These are phyloP conservation scores for Globisporangium recalcitrans DNA, from an alignment of 352 stramenopile genomes.

Conservation along the genomic window DNA sequence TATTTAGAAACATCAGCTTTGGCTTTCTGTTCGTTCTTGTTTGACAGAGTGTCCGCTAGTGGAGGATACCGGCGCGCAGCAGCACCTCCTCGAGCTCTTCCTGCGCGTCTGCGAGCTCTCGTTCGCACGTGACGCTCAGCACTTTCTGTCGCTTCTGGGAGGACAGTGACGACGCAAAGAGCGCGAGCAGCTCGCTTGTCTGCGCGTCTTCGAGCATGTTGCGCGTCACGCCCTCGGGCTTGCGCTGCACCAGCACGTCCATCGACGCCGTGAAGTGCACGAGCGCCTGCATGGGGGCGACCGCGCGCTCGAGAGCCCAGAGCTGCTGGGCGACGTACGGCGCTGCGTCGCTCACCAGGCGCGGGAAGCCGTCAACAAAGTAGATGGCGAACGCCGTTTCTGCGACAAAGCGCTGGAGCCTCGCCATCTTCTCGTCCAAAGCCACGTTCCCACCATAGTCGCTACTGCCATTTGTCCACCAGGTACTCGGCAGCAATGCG, in stretches of 20 bases:
- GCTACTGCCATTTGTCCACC: not conserved
- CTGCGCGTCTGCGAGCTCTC: slow-evolving; percentile 30
- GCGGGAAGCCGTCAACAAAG: slow-evolving; percentile 43
- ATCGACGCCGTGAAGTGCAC: slow-evolving; percentile 39
- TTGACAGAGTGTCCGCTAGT: not conserved
- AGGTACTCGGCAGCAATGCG: not conserved
- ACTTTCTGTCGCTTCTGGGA: slow-evolving; percentile 5
- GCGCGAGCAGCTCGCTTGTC: slow-evolving; percentile 24
- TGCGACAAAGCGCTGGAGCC: slow-evolving; percentile 22
- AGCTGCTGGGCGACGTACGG: slow-evolving; percentile 49
- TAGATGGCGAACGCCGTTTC: slow-evolving; percentile 20
- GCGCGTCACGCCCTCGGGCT: slow-evolving; percentile 20
- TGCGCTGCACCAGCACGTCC: slow-evolving; percentile 40
- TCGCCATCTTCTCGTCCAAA: not conserved
- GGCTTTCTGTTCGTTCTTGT: not conserved
- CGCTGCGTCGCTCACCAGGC: slow-evolving; percentile 5
- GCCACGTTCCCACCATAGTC: not conserved
- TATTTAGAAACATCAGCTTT: not conserved
- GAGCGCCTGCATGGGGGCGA: slow-evolving; percentile 23
- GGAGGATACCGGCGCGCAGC: not conserved
- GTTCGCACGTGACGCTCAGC: slow-evolving; percentile 39
- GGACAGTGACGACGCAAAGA: slow-evolving; percentile 12
- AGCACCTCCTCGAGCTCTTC: slow-evolving; percentile 29
- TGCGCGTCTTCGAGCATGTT: slow-evolving; percentile 27
- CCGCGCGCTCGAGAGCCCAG: slow-evolving; percentile 26